phyloP scores from a whole-genome alignment of 176 grass and related monocot genomes.

The Tillandsia leiboldiana region DNA sequence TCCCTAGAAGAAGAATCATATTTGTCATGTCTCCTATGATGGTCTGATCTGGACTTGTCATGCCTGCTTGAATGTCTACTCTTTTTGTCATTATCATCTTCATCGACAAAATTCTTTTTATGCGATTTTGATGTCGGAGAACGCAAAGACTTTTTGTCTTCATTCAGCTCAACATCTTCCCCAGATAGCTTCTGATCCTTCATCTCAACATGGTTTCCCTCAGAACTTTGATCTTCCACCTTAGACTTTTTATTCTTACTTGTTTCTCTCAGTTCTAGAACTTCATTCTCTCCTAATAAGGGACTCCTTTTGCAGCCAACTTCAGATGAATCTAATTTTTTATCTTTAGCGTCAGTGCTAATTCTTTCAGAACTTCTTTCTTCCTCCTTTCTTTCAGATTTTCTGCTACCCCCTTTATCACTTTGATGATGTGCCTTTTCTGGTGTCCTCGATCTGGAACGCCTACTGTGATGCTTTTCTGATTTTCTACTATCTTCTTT shows the following conservation, averaged over 20 bases:
- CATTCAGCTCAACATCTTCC: conserved; percentile 13
- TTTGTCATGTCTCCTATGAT: conserved; percentile 14
- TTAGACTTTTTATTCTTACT: conserved; percentile 41
- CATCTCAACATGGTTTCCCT: conserved; percentile 21
- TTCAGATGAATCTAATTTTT: conserved; percentile 22
- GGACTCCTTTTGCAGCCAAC: conserved; percentile 38
- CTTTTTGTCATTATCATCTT: conserved; percentile 5
- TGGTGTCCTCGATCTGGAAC: conserved; percentile 74
- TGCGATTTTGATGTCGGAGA: conserved; percentile 39
- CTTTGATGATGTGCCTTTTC: conserved; percentile 55
- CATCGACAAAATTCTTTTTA: conserved; percentile 13
- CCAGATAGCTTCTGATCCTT: conserved; percentile 27
- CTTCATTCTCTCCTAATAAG: conserved; percentile 42
- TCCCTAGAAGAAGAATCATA: conserved; percentile 4
- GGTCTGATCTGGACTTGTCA: conserved; percentile 8
- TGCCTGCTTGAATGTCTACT: background rate
- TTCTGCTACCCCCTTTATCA: conserved; percentile 1
- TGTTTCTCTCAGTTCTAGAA: conserved; percentile 20
- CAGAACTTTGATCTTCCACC: conserved; percentile 19
- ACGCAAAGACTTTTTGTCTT: conserved; percentile 27
- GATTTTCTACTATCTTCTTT: too few relatives aligned
- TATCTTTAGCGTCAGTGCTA: conserved; percentile 40
- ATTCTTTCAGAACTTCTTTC: conserved; percentile 42
- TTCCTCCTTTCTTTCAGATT: conserved; percentile 29
- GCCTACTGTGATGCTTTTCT: conserved; percentile 21